A percentile compares a stretch with the other conserved stretches of the same genome.
phyloP scores from a whole-genome alignment of 1,139 yeast species.

The Taphrina communis region DNA sequence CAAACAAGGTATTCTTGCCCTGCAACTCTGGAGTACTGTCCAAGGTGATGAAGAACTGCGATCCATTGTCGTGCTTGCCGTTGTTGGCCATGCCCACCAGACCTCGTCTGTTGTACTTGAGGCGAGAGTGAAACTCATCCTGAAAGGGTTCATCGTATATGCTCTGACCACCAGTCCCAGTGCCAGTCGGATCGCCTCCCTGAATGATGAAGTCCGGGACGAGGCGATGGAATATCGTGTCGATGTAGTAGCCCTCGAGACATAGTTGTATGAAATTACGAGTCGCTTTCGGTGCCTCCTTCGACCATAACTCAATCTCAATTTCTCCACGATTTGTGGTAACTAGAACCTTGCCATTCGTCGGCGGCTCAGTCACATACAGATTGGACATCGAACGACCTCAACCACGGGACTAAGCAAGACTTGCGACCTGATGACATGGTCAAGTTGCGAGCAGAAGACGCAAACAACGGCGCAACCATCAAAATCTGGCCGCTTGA shows the following conservation, averaged over 20 bases:
- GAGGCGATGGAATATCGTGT: slow-evolving; percentile 56
- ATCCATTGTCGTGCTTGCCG: slow-evolving; percentile 52
- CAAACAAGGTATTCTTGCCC: slow-evolving; percentile 63
- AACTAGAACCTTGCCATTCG: slow-evolving; percentile 56
- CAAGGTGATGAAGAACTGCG: slow-evolving; percentile 63
- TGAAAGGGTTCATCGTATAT: slow-evolving; percentile 51
- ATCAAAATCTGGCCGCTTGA: background rate
- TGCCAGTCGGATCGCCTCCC: slow-evolving; percentile 53
- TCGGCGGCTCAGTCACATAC: slow-evolving; percentile 36
- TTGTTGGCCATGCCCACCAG: slow-evolving; percentile 60
- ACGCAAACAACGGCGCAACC: background rate
- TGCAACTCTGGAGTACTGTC: slow-evolving; percentile 56
- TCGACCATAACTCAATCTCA: slow-evolving; percentile 71
- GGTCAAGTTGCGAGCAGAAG: too few species aligned
- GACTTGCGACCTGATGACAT: too few species aligned
- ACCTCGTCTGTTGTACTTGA: slow-evolving; percentile 63
- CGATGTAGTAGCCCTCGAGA: slow-evolving; percentile 55
- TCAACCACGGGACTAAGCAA: background rate
- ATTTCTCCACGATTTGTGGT: slow-evolving; percentile 67
- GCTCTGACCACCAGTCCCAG: slow-evolving; percentile 51
- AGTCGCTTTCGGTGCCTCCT: slow-evolving; percentile 65
- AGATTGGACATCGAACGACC: slow-evolving; percentile 25
- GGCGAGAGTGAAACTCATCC: slow-evolving; percentile 63
- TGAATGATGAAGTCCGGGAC: slow-evolving; percentile 56
- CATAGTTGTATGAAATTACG: slow-evolving; percentile 61